Conservation (phyloP, 345 rosid genomes). For the Lumnitzera racemosa region DNA sequence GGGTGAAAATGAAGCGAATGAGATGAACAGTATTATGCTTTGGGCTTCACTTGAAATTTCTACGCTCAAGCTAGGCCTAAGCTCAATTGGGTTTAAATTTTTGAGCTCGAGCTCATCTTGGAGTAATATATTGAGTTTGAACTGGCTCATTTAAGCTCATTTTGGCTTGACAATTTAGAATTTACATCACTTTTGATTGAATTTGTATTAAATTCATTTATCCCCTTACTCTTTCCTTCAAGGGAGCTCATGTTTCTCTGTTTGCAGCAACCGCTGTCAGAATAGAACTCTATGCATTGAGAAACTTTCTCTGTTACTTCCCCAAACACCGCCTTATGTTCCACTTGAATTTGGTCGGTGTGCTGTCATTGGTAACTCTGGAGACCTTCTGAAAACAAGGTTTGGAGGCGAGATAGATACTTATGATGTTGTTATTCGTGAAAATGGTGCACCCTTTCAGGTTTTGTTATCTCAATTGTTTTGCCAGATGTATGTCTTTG, state of each 20-base stretch:
- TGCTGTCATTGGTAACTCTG: slow-evolving; percentile 96
- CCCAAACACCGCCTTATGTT: slow-evolving; percentile 71
- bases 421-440: slow-evolving; percentile 79
- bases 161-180: too few species aligned
- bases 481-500: slow-evolving; percentile 1
- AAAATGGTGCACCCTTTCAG: slow-evolving; percentile 91
- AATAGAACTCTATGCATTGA: slow-evolving; percentile 70
- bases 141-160: too few species aligned
- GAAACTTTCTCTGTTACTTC: slow-evolving; percentile 83
- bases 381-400: slow-evolving; percentile 84
- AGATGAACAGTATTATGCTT: too few species aligned
- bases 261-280: slow-evolving; percentile 69
- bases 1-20: too few species aligned
- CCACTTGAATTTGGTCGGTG: slow-evolving; percentile 80
- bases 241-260: background rate
- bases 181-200: too few species aligned
- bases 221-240: too few species aligned
- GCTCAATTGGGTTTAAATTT: too few species aligned
- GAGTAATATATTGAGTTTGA: too few species aligned
- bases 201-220: too few species aligned
- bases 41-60: too few species aligned
- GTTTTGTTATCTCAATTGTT: slow-evolving; percentile 23
- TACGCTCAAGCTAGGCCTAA: too few species aligned
- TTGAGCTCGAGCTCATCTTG: too few species aligned
- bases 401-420: slow-evolving; percentile 88